A percentile compares a stretch with the other conserved stretches of the same genome.
Conservation (phyloP, 768 basidiomycete genomes). For the Naganishia onofrii region DNA sequence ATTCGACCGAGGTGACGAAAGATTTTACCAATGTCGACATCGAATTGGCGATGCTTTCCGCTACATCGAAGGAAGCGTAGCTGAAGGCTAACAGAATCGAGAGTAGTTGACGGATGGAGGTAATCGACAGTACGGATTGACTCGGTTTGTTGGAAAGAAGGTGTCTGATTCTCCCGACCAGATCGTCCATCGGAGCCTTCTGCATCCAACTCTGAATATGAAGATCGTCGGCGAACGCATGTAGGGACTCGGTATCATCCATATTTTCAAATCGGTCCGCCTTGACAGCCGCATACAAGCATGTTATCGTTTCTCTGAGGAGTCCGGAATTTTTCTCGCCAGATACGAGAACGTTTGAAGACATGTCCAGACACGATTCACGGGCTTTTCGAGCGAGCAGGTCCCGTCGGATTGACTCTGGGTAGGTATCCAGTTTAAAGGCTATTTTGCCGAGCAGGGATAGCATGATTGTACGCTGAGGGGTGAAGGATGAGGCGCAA, state of each 20-base stretch:
- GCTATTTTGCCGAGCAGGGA: slow-evolving; percentile 58
- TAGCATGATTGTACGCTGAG: slow-evolving; percentile 79
- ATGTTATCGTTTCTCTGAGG: slow-evolving; percentile 41
- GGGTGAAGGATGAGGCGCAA: slow-evolving; percentile 73
- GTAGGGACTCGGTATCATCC: slow-evolving; percentile 24
- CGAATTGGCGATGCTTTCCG: slow-evolving; percentile 16
- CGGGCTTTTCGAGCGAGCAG: slow-evolving; percentile 22
- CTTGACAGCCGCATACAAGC: slow-evolving; percentile 35
- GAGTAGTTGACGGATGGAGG: slow-evolving; percentile 40
- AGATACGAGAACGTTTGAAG: slow-evolving; percentile 34
- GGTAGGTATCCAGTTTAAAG: neutral
- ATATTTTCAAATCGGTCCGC: slow-evolving; percentile 4
- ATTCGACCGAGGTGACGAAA: slow-evolving; percentile 29
- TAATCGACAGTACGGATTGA: slow-evolving; percentile 33
- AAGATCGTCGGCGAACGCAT: slow-evolving; percentile 8
- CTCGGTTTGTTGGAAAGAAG: slow-evolving; percentile 32
- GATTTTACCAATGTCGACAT: slow-evolving; percentile 14
- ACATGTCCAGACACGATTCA: slow-evolving; percentile 36
- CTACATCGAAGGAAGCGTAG: slow-evolving; percentile 30
- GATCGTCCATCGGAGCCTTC: slow-evolving; percentile 37
- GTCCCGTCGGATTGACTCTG: slow-evolving; percentile 20
- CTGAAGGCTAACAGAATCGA: slow-evolving; percentile 37
- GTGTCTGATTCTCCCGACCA: slow-evolving; percentile 39
- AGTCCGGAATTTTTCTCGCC: slow-evolving; percentile 35
- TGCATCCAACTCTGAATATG: slow-evolving; percentile 21